Evolutionary conservation across 495 filamentous ascomycete species (phyloP).

Genomic region (Xylaria acuta): DNA sequence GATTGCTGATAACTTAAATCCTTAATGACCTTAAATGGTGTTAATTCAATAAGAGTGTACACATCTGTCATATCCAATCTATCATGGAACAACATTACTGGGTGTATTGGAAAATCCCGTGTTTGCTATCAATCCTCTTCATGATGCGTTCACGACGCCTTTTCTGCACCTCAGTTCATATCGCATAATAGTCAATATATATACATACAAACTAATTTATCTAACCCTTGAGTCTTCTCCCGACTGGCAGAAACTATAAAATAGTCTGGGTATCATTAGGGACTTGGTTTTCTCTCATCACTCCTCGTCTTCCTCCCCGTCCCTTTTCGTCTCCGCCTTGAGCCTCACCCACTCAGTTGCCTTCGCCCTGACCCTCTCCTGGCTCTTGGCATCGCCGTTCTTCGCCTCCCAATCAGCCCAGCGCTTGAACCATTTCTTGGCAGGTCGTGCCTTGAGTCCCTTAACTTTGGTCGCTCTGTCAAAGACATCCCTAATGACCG

Average conservation of each 20-base stretch:
- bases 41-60: neutral
- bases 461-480: conserved; percentile 77
- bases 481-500: conserved; percentile 71
- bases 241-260: neutral
- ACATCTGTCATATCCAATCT: no score
- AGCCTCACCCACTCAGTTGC: conserved; percentile 68
- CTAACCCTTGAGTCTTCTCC: neutral
- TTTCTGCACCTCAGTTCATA: neutral
- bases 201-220: neutral
- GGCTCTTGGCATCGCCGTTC: conserved; percentile 71
- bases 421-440: conserved; percentile 80
- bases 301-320: conserved; percentile 38
- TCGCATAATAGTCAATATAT: neutral
- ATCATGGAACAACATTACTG: neutral
- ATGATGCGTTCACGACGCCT: neutral
- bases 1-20: neutral
- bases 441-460: conserved; percentile 72
- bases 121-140: neutral
- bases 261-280: conserved; percentile 21
- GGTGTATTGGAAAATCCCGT: neutral
- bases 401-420: conserved; percentile 84
- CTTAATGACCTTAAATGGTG: neutral
- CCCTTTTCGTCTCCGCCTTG: conserved; percentile 43
- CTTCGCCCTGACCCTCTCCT: conserved; percentile 74
- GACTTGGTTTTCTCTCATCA: conserved; percentile 21